Conservation (phyloP, 768 basidiomycete species). For the Xerocomellus amylosporus region DNA sequence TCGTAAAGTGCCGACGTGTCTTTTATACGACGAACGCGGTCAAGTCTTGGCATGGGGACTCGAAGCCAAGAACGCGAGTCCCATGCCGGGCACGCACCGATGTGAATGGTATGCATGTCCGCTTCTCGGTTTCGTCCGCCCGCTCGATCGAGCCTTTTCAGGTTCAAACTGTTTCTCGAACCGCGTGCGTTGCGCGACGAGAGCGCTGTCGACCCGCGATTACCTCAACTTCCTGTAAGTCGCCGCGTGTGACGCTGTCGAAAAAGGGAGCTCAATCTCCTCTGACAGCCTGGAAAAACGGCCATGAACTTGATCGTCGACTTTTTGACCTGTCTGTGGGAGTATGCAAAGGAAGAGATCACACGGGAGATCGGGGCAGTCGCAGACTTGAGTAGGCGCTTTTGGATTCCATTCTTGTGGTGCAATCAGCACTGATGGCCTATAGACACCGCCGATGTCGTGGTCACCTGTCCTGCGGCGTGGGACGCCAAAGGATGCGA, state of each 20-base stretch:
- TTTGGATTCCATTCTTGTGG: not conserved
- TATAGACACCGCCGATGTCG: slow-evolving; percentile 77
- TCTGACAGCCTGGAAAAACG: slow-evolving; percentile 62
- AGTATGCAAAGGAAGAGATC: slow-evolving; percentile 83
- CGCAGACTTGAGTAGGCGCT: slow-evolving; percentile 70
- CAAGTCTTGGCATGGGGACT: slow-evolving; percentile 81
- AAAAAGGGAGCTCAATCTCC: not conserved
- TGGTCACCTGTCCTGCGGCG: slow-evolving; percentile 85
- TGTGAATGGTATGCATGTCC: slow-evolving; percentile 47
- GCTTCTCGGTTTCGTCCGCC: not conserved
- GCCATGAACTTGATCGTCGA: slow-evolving; percentile 80
- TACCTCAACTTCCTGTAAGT: slow-evolving; percentile 76
- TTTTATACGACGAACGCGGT: slow-evolving; percentile 74
- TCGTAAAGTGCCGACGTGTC: slow-evolving; percentile 82
- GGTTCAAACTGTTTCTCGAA: slow-evolving; percentile 88
- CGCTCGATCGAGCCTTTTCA: slow-evolving; percentile 15
- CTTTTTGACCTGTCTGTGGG: slow-evolving; percentile 81
- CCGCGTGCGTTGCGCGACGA: slow-evolving; percentile 77
- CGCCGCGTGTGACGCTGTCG: not conserved
- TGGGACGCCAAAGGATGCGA: slow-evolving; percentile 87
- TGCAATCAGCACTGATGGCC: not conserved
- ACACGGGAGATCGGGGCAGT: slow-evolving; percentile 84
- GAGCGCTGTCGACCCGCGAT: slow-evolving; percentile 66
- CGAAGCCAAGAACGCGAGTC: slow-evolving; percentile 79
- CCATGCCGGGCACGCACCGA: slow-evolving; percentile 58